Conservation (phyloP, 148 eudicot genomes). For the Chenopodium album region DNA sequence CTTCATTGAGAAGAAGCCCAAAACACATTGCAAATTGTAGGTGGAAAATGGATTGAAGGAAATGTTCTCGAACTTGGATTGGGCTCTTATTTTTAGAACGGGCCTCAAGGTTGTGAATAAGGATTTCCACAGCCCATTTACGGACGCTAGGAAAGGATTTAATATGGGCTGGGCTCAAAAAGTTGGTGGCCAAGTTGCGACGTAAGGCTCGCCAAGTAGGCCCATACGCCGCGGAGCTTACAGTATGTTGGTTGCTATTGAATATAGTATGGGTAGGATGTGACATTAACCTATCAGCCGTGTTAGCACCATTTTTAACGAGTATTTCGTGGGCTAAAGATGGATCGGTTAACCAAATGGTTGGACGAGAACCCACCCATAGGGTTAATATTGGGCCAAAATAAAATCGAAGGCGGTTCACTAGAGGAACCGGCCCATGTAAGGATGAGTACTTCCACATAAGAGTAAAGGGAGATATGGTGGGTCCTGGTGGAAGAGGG, state of each 20-base stretch:
- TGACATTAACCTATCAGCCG: conserved; percentile 14
- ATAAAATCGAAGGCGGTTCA: not conserved
- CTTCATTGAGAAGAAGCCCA: conserved; percentile 17
- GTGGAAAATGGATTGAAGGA: conserved; percentile 1
- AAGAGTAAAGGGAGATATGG: conserved; percentile 9
- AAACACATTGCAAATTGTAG: conserved; percentile 28
- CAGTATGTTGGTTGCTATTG: conserved; percentile 24
- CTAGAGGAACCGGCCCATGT: conserved; percentile 16
- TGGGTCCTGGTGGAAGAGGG: conserved; percentile 14
- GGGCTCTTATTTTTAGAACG: conserved; percentile 1
- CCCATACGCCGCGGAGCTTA: conserved; percentile 4
- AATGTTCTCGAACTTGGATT: conserved; percentile 10
- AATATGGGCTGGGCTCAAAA: too few relatives aligned
- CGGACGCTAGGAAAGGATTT: not conserved
- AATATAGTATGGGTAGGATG: conserved; percentile 15
- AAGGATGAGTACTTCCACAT: conserved; percentile 15
- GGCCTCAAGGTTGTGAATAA: not conserved
- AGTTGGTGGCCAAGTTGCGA: not conserved
- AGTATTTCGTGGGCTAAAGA: conserved; percentile 15
- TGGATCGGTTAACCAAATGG: conserved; percentile 16
- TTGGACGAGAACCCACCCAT: conserved; percentile 17
- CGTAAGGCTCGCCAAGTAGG: not conserved
- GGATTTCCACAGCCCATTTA: conserved; percentile 15
- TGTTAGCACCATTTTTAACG: conserved; percentile 12
- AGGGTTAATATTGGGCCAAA: conserved; percentile 19